phyloP scores from a whole-genome alignment of 129 eudicot species.

The Artemisia annua region DNA sequence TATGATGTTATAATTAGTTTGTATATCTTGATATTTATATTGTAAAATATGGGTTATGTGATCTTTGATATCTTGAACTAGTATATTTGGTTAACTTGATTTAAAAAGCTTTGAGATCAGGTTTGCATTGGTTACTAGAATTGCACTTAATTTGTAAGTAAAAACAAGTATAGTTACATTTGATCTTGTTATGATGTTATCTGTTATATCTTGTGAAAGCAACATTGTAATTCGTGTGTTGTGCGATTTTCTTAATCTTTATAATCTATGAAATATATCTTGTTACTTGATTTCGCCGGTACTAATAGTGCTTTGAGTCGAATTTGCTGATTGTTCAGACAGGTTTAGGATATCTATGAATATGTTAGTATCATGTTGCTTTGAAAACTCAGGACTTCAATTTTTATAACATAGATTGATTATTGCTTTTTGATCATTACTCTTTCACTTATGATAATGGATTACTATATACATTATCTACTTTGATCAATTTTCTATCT shows the following conservation, averaged over 20 bases:
- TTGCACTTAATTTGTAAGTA: too few relatives aligned
- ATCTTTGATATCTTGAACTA: too few relatives aligned
- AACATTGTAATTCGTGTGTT: background rate
- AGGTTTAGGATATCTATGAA: background rate
- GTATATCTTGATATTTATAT: too few relatives aligned
- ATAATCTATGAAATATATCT: too few relatives aligned
- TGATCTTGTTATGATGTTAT: background rate
- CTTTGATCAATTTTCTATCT: background rate
- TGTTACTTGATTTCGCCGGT: too few relatives aligned
- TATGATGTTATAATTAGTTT: too few relatives aligned
- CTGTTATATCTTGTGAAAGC: background rate
- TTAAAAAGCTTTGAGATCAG: too few relatives aligned
- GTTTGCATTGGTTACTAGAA: too few relatives aligned
- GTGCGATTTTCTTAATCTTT: background rate
- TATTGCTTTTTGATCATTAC: background rate
- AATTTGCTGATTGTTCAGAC: too few relatives aligned
- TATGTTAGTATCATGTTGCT: background rate
- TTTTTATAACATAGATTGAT: background rate
- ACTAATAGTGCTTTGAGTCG: too few relatives aligned
- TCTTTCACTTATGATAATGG: background rate
- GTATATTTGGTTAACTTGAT: too few relatives aligned
- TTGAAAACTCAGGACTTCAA: background rate
- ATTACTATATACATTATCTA: background rate
- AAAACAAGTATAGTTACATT: background rate
- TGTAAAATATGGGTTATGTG: too few relatives aligned